These are phyloP conservation scores for Astragalus membranaceus DNA, from an alignment of 306 rosid species.

Conservation along the genomic window DNA sequence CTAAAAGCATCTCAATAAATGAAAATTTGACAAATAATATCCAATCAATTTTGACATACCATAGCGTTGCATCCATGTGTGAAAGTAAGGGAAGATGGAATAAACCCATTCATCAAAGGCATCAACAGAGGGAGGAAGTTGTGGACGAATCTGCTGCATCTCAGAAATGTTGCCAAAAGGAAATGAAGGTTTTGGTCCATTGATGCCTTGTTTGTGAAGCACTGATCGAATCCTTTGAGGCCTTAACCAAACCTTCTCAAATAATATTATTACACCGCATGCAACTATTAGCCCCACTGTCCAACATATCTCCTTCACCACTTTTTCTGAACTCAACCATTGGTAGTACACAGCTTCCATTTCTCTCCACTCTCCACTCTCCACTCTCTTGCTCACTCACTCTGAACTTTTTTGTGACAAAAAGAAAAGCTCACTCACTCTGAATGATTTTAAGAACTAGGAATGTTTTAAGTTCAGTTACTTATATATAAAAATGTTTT, in stretches of 20 bases:
- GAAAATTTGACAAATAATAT: too few relatives aligned
- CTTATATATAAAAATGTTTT: too few relatives aligned
- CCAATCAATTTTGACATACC: neutral
- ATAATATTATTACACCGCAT: neutral
- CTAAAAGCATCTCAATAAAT: too few relatives aligned
- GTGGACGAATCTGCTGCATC: neutral
- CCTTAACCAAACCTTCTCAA: neutral
- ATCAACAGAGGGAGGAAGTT: neutral
- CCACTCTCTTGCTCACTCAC: too few relatives aligned
- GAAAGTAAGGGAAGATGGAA: conserved; percentile 26
- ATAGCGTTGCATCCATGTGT: conserved; percentile 21
- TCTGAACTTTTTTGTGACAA: too few relatives aligned
- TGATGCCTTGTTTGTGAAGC: conserved; percentile 25
- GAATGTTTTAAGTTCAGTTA: too few relatives aligned
- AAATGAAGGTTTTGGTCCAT: conserved; percentile 28
- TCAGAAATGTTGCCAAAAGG: conserved; percentile 20
- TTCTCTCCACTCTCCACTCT: too few relatives aligned
- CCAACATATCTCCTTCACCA: neutral
- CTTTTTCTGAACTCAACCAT: neutral
- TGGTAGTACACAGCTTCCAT: neutral
- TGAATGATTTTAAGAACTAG: too few relatives aligned
- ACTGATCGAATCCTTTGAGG: conserved; percentile 17
- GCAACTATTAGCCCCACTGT: neutral
- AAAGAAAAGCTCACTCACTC: too few relatives aligned
- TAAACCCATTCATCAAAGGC: conserved; percentile 11